Percentiles rank a stretch among this genome's conserved stretches.
phyloP scores from a whole-genome alignment of 1,284 basidiomycete species.

The Boletellus deceptivus region DNA sequence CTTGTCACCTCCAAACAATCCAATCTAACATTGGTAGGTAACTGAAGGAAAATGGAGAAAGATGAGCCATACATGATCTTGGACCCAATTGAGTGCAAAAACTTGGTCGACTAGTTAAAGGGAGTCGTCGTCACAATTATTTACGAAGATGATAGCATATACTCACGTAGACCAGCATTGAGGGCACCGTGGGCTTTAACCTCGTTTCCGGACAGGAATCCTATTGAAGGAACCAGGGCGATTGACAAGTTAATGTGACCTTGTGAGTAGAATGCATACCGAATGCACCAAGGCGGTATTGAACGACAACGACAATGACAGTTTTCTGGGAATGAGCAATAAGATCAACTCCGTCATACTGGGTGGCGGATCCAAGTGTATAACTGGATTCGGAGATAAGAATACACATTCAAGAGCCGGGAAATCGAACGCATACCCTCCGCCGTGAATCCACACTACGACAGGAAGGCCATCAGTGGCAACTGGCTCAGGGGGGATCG shows the following conservation, averaged over 20 bases:
- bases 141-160: too few relatives aligned
- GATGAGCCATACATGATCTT: constrained; percentile 23
- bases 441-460: constrained; percentile 24
- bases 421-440: constrained; percentile 11
- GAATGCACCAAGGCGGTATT: constrained; percentile 41
- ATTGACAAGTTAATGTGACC: background rate
- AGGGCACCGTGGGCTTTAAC: constrained; percentile 28
- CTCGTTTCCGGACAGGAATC: constrained; percentile 30
- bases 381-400: constrained; percentile 9
- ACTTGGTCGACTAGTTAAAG: constrained; percentile 27
- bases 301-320: constrained; percentile 38
- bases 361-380: constrained; percentile 3
- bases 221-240: constrained; percentile 7
- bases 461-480: constrained; percentile 10
- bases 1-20: constrained; percentile 28
- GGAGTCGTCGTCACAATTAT: background rate
- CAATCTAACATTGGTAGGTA: constrained; percentile 17
- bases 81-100: constrained; percentile 33
- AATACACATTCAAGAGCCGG: too few relatives aligned
- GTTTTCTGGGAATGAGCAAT: constrained; percentile 22
- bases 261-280: background rate
- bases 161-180: constrained; percentile 34
- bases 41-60: background rate
- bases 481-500: background rate
- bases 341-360: constrained; percentile 16